phyloP scores from a whole-genome alignment of 805 yeast genomes.

The Suhomyces sp. region DNA sequence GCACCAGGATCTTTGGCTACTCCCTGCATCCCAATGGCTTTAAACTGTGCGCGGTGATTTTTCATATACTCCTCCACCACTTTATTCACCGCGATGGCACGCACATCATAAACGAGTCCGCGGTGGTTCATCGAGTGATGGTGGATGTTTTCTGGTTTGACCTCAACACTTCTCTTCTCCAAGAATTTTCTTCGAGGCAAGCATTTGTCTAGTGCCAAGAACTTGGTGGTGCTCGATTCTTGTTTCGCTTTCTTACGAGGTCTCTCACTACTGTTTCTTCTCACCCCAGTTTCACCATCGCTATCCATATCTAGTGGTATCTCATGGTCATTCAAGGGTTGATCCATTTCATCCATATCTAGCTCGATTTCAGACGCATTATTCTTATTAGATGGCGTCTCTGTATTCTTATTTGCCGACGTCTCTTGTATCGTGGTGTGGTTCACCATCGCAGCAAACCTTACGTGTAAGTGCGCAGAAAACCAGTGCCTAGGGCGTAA shows the following conservation, averaged over 20 bases:
- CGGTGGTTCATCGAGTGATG: constrained; percentile 14
- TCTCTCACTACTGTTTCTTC: not conserved
- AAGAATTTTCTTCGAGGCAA: constrained; percentile 60
- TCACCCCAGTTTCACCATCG: not conserved
- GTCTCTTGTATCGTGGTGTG: constrained; percentile 10
- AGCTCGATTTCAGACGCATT: constrained; percentile 16
- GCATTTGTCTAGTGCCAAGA: constrained; percentile 85
- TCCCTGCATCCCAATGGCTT: constrained; percentile 8
- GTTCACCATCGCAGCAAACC: constrained; percentile 50
- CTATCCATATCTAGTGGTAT: constrained; percentile 21
- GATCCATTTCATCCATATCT: constrained; percentile 17
- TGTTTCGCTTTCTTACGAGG: not conserved
- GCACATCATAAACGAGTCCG: constrained; percentile 26
- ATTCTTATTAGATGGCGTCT: constrained; percentile 5
- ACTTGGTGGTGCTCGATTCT: constrained; percentile 36
- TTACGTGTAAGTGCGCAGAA: constrained; percentile 84
- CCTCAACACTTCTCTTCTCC: constrained; percentile 47
- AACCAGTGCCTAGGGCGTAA: constrained; percentile 76
- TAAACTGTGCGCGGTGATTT: constrained; percentile 13
- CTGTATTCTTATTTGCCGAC: constrained; percentile 6
- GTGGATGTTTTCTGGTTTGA: constrained; percentile 12
- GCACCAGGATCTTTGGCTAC: constrained; percentile 14
- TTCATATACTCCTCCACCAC: constrained; percentile 29
- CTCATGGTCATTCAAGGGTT: constrained; percentile 25
- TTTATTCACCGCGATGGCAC: constrained; percentile 33